Percentiles rank a stretch among this genome's conserved stretches.
Conservation (phyloP, 202 grass and related monocot genomes). For the Brachypodium distachyon region DNA sequence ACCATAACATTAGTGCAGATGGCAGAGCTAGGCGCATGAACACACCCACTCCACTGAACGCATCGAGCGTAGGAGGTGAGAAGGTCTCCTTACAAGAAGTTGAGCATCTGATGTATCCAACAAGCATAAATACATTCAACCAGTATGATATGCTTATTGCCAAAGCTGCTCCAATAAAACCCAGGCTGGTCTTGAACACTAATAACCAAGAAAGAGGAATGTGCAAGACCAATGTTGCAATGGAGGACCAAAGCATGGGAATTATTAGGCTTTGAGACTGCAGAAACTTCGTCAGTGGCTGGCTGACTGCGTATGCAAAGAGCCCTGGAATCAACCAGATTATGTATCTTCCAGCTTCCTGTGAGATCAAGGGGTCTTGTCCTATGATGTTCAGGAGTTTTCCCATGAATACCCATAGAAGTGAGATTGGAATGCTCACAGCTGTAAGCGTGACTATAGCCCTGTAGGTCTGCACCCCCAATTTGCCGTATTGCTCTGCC, state of each 20-base stretch:
- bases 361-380: constrained; percentile 61
- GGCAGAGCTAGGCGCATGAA: constrained; percentile 72
- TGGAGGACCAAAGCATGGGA: constrained; percentile 61
- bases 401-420: constrained; percentile 62
- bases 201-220: constrained; percentile 72
- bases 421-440: constrained; percentile 63
- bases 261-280: constrained; percentile 70
- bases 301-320: constrained; percentile 57
- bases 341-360: constrained; percentile 63
- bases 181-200: constrained; percentile 50
- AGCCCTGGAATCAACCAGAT: constrained; percentile 82
- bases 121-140: constrained; percentile 63
- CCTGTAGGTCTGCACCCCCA: constrained; percentile 66
- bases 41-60: constrained; percentile 51
- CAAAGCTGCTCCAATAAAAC: constrained; percentile 57
- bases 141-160: constrained; percentile 71
- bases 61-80: constrained; percentile 32
- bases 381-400: constrained; percentile 65
- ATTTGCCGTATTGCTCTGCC: constrained; percentile 56
- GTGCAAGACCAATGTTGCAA: constrained; percentile 51
- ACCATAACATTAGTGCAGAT: constrained; percentile 91
- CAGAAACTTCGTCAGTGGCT: constrained; percentile 75
- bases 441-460: constrained; percentile 58
- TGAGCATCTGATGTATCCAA: constrained; percentile 49
- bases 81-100: constrained; percentile 42